These are phyloP conservation scores for Hyaloperonospora arabidopsidis DNA, from an alignment of 352 stramenopile species.

Conservation along the genomic window DNA sequence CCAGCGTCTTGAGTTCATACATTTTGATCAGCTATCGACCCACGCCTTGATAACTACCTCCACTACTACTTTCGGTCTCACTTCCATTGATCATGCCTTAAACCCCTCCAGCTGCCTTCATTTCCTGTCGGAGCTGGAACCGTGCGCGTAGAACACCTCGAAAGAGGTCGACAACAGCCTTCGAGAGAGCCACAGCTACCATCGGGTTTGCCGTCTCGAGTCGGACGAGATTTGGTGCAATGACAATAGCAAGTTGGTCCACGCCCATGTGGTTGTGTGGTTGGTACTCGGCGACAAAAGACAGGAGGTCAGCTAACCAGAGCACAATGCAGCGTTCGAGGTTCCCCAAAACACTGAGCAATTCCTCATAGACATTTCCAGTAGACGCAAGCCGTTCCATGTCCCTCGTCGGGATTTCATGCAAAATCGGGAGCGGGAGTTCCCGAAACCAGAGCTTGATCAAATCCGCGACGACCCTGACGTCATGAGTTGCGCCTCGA, in stretches of 20 bases:
- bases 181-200: conserved; percentile 77
- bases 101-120: conserved; percentile 10
- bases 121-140: conserved; percentile 22
- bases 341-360: conserved; percentile 40
- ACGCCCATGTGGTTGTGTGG: conserved; percentile 83
- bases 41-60: conserved; percentile 13
- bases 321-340: conserved; percentile 57
- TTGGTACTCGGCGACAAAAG: conserved; percentile 62
- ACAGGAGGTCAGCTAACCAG: conserved; percentile 81
- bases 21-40: conserved; percentile 17
- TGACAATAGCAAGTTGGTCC: conserved; percentile 85
- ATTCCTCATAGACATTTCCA: conserved; percentile 31
- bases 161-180: conserved; percentile 79
- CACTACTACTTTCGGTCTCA: conserved; percentile 12
- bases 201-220: conserved; percentile 82
- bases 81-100: conserved; percentile 4
- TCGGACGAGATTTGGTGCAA: conserved; percentile 83
- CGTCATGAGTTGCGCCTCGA: conserved; percentile 48
- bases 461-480: conserved; percentile 80
- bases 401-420: conserved; percentile 61
- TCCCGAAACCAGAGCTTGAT: conserved; percentile 89
- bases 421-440: conserved; percentile 72
- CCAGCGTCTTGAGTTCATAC: conserved; percentile 14
- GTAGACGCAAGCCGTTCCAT: conserved; percentile 51
- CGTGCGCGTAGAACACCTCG: conserved; percentile 41